phyloP scores from a whole-genome alignment of 2,329 filamentous ascomycete genomes.

The Penicillium sp. region DNA sequence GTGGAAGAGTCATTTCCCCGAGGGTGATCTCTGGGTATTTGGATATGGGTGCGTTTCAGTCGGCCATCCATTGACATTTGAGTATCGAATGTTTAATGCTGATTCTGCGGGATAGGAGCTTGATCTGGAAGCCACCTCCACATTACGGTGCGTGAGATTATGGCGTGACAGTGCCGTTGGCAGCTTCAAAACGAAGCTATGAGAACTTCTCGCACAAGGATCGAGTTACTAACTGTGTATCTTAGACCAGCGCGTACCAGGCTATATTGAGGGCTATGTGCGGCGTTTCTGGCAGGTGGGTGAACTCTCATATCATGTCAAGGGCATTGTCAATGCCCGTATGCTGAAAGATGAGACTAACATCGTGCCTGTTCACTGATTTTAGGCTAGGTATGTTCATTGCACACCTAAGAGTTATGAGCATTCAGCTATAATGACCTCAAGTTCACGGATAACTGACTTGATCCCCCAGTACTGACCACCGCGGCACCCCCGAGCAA shows the following conservation, averaged over 20 bases:
- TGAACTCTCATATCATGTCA: conserved; percentile 1
- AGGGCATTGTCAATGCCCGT: background rate
- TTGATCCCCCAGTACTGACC: conserved; percentile 67
- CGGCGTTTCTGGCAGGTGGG: conserved; percentile 96
- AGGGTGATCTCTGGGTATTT: conserved; percentile 86
- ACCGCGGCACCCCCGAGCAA: conserved; percentile 81
- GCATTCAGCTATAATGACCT: background rate
- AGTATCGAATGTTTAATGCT: background rate
- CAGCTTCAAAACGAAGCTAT: background rate
- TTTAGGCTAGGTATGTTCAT: conserved; percentile 32
- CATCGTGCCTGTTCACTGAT: background rate
- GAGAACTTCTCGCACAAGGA: background rate
- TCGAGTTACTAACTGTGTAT: background rate
- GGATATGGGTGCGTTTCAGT: conserved; percentile 78
- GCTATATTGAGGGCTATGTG: conserved; percentile 90
- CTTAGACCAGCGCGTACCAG: conserved; percentile 75
- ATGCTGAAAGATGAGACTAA: background rate
- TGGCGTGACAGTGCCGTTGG: background rate
- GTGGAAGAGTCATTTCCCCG: conserved; percentile 45
- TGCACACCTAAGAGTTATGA: background rate
- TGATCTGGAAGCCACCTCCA: conserved; percentile 98
- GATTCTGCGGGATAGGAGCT: conserved; percentile 57
- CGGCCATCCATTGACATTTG: background rate
- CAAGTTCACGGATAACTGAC: background rate
- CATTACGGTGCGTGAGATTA: conserved; percentile 68